A percentile compares a stretch with the other conserved stretches of the same genome.
Conservation (phyloP, 2,329 filamentous ascomycete genomes). For the Pochonia chlamydosporia region DNA sequence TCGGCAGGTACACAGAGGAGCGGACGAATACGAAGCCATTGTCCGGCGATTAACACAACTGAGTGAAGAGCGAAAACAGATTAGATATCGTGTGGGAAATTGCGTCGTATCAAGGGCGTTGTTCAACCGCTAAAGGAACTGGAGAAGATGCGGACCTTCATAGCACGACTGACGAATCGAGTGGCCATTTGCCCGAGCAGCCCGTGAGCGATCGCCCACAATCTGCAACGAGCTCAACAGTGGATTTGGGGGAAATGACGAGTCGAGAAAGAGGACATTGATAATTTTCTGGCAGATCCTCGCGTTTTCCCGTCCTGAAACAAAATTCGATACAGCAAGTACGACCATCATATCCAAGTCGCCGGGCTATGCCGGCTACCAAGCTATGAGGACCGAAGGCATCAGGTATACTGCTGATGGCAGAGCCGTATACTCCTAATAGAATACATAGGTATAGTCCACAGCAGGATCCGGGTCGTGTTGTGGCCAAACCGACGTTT, state of each 20-base stretch:
- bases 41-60: conserved; percentile 44
- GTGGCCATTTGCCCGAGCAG: conserved; percentile 33
- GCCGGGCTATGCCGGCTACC: background rate
- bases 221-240: conserved; percentile 12
- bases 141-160: conserved; percentile 58
- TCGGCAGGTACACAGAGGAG: conserved; percentile 33
- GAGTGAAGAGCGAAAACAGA: conserved; percentile 28
- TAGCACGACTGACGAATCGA: conserved; percentile 52
- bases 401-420: no score
- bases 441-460: conserved; percentile 12
- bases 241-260: conserved; percentile 29
- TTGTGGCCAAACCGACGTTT: no score
- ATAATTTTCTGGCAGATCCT: conserved; percentile 29
- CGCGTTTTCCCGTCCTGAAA: conserved; percentile 14
- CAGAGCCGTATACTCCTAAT: conserved; percentile 9
- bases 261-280: conserved; percentile 35
- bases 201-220: conserved; percentile 2
- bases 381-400: no score
- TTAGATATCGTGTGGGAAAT: conserved; percentile 36
- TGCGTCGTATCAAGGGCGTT: conserved; percentile 42
- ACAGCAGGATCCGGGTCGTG: conserved; percentile 16
- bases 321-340: background rate
- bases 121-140: conserved; percentile 53
- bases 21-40: conserved; percentile 45
- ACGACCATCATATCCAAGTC: background rate